phyloP scores from a whole-genome alignment of 306 rosid species.

The Castanea mollissima region DNA sequence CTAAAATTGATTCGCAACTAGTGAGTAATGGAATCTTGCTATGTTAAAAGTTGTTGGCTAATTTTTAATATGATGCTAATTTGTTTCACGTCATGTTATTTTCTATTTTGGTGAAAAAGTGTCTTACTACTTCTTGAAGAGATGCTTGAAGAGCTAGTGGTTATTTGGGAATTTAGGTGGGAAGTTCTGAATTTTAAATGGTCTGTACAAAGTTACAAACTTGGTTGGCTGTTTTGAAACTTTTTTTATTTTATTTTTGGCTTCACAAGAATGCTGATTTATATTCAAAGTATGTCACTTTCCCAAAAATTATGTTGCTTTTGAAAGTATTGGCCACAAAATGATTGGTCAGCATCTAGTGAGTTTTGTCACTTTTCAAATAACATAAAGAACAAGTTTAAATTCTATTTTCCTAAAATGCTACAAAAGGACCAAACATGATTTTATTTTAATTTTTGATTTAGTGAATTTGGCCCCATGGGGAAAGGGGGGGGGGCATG shows the following conservation, averaged over 20 bases:
- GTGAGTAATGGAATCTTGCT: slow-evolving; percentile 33
- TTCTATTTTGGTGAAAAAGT: neutral
- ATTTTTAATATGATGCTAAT: slow-evolving; percentile 10
- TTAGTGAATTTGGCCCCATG: too few relatives aligned
- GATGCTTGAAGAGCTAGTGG: neutral
- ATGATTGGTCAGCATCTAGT: neutral
- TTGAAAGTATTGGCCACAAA: neutral
- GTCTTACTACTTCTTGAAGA: too few relatives aligned
- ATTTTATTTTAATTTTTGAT: neutral
- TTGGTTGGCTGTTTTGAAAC: neutral
- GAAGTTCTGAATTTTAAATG: neutral
- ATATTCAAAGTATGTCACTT: neutral
- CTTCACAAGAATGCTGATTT: neutral
- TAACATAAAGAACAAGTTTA: neutral
- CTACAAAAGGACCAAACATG: neutral
- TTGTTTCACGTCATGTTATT: slow-evolving; percentile 10
- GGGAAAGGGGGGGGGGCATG: too few relatives aligned
- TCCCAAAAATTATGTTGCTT: neutral
- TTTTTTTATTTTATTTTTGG: neutral
- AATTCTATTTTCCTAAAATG: neutral
- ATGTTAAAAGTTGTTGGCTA: neutral
- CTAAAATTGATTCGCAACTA: slow-evolving; percentile 59
- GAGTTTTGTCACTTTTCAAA: neutral
- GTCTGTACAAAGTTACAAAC: too few relatives aligned
- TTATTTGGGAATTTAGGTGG: neutral